Evolutionary conservation across 1,284 basidiomycete species (phyloP).

Genomic region (Tremellales sp.): DNA sequence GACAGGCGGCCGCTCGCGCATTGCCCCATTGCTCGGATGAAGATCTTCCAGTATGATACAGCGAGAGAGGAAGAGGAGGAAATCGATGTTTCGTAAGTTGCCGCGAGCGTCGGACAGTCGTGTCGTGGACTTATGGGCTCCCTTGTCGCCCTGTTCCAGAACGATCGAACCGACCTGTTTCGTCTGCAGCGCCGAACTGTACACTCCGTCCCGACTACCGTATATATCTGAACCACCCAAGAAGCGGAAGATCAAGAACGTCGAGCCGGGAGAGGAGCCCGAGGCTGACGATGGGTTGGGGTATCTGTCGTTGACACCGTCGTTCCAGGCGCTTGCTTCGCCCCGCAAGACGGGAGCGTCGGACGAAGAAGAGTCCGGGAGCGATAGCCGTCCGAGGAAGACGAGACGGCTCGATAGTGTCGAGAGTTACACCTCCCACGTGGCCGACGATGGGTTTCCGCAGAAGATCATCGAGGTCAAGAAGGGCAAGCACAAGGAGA

Average conservation of each 20-base stretch:
- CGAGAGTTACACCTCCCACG: not conserved
- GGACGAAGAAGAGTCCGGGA: not conserved
- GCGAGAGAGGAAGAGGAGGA: constrained; percentile 14
- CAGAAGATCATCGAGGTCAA: not conserved
- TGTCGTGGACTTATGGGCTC: not conserved
- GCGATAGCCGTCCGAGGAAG: not conserved
- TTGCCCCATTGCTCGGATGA: constrained; percentile 28
- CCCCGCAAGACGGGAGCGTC: too few species aligned
- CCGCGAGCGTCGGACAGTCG: not conserved
- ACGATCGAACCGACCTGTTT: constrained; percentile 24
- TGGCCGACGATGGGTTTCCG: not conserved
- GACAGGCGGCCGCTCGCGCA: constrained; percentile 33
- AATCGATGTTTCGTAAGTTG: constrained; percentile 16
- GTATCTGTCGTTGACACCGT: too few species aligned
- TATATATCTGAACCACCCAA: too few species aligned
- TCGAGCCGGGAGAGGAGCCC: too few species aligned
- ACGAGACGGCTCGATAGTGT: too few species aligned
- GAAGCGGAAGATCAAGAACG: too few species aligned
- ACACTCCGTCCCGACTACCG: too few species aligned
- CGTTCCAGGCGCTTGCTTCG: too few species aligned
- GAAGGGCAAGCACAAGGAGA: constrained; percentile 3
- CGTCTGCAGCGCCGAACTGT: constrained; percentile 26
- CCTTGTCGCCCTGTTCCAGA: constrained; percentile 8
- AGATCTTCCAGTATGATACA: constrained; percentile 9
- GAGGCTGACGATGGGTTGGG: too few species aligned